Percentiles rank a stretch among this genome's conserved stretches.
Evolutionary conservation across 345 rosid species (phyloP).

Genomic region (Lagerstroemia speciosa): DNA sequence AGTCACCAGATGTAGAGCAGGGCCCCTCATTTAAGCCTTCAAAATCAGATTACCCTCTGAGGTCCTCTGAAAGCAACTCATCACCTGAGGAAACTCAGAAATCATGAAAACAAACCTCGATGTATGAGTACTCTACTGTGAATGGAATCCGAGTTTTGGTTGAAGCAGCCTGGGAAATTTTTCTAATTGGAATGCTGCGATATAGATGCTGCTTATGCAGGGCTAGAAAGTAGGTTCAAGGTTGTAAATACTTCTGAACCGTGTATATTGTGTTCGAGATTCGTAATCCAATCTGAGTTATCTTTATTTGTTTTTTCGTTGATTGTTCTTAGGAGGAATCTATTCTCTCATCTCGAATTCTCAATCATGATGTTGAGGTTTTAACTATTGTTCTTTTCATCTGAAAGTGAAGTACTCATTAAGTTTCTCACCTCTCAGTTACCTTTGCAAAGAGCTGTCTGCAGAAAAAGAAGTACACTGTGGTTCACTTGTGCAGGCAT

Average conservation of each 20-base stretch:
- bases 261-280: neutral
- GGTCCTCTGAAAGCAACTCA: slow-evolving; percentile 22
- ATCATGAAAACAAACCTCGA: slow-evolving; percentile 17
- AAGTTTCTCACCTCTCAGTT: neutral
- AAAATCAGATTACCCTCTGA: slow-evolving; percentile 16
- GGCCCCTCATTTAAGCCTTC: slow-evolving; percentile 16
- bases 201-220: neutral
- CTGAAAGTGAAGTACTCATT: neutral
- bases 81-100: slow-evolving; percentile 50
- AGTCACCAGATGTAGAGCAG: slow-evolving; percentile 34
- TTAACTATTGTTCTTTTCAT: neutral
- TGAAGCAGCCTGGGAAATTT: neutral
- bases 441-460: neutral
- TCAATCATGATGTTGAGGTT: neutral
- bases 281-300: neutral
- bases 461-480: neutral
- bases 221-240: neutral
- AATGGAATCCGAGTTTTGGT: neutral
- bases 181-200: neutral
- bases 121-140: neutral
- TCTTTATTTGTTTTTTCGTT: neutral
- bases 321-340: neutral
- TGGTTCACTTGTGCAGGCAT: neutral
- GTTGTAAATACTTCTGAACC: neutral
- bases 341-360: neutral